phyloP scores from a whole-genome alignment of 2,329 filamentous ascomycete species.

The Lecanicillium sp. region DNA sequence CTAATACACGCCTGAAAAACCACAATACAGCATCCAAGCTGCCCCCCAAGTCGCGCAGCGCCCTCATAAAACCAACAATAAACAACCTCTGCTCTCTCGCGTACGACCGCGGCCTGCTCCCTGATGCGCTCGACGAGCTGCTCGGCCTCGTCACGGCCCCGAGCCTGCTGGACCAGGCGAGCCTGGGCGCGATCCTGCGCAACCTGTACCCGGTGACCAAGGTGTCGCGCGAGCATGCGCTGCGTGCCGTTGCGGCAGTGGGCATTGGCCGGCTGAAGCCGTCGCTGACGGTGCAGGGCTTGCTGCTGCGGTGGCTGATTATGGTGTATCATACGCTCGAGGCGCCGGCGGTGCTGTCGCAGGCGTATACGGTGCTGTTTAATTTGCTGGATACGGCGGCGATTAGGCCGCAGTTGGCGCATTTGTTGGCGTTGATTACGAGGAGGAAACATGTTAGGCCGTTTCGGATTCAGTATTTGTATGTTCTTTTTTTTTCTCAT shows the following conservation, averaged over 20 bases:
- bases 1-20: background rate
- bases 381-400: constrained; percentile 74
- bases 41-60: constrained; percentile 57
- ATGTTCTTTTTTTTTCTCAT: constrained; percentile 22
- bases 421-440: constrained; percentile 71
- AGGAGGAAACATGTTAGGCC: constrained; percentile 75
- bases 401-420: constrained; percentile 60
- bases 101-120: constrained; percentile 60
- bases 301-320: constrained; percentile 70
- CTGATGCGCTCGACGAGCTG: constrained; percentile 50
- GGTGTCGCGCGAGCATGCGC: constrained; percentile 51
- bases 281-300: constrained; percentile 58
- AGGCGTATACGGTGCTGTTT: constrained; percentile 69
- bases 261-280: constrained; percentile 72
- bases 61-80: constrained; percentile 54
- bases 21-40: constrained; percentile 42
- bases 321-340: constrained; percentile 66
- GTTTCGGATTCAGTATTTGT: constrained; percentile 73
- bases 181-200: constrained; percentile 57
- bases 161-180: constrained; percentile 68
- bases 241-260: constrained; percentile 63
- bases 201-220: constrained; percentile 66
- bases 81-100: constrained; percentile 54
- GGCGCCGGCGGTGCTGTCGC: constrained; percentile 52
- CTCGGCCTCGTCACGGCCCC: constrained; percentile 59